Conservation (phyloP, 306 rosid species). For the Prunus salicina region DNA sequence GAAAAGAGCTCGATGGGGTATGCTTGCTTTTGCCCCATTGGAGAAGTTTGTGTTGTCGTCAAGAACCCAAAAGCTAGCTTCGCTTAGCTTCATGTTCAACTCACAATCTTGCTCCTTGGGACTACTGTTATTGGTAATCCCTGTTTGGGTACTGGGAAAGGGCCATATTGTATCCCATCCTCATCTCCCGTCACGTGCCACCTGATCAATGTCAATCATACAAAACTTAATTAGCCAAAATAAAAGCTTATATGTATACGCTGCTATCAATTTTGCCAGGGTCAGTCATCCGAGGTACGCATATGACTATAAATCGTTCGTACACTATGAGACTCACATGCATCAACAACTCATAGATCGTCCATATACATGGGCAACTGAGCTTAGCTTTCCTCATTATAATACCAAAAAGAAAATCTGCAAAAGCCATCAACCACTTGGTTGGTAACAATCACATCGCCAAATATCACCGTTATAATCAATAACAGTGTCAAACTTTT, state of each 20-base stretch:
- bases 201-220: conserved; percentile 33
- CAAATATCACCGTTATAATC: conserved; percentile 4
- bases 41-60: conserved; percentile 22
- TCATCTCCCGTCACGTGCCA: conserved; percentile 65
- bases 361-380: no score
- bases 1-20: conserved; percentile 13
- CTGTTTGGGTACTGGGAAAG: conserved; percentile 88
- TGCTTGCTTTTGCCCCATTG: conserved; percentile 33
- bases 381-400: no score
- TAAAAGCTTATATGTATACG: not conserved
- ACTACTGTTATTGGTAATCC: conserved; percentile 70
- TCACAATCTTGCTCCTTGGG: conserved; percentile 36
- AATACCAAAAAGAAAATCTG: no score
- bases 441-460: not conserved
- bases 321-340: no score
- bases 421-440: no score
- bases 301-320: no score
- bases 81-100: conserved; percentile 9
- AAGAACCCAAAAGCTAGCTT: conserved; percentile 17
- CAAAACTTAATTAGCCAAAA: not conserved
- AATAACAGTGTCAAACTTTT: not conserved
- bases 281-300: no score
- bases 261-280: no score
- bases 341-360: no score
- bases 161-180: conserved; percentile 78